Evolutionary conservation across 345 rosid species (phyloP).

Genomic region (Lenwebbia sp.): DNA sequence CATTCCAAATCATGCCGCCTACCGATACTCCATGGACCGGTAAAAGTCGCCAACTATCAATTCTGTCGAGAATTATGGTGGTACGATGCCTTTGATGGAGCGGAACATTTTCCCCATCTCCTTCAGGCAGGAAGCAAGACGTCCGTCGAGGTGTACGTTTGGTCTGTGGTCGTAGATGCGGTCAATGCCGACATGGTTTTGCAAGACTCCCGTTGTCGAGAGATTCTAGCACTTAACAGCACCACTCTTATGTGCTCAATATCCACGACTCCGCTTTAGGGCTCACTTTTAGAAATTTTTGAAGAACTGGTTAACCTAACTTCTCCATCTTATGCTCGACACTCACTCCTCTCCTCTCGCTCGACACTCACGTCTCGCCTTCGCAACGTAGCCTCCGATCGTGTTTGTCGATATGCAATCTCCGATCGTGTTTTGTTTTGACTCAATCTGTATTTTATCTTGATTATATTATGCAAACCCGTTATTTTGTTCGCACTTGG

Average conservation of each 20-base stretch:
- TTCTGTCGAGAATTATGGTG: not conserved
- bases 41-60: not conserved
- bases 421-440: no score
- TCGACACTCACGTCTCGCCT: no score
- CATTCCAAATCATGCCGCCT: not conserved
- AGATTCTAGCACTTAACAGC: not conserved
- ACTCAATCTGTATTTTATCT: no score
- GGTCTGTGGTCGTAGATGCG: not conserved
- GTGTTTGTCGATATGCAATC: no score
- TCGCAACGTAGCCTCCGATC: no score
- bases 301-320: no score
- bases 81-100: not conserved
- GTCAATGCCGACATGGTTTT: not conserved
- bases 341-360: no score
- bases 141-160: not conserved
- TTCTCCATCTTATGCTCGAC: no score
- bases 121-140: not conserved
- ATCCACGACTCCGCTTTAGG: not conserved
- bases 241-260: not conserved
- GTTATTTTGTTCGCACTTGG: no score
- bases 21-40: not conserved
- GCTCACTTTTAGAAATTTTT: no score
- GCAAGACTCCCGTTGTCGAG: not conserved
- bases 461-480: no score
- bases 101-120: not conserved